phyloP scores from a whole-genome alignment of 805 yeast species.

The Cyberlindnera amylophila region DNA sequence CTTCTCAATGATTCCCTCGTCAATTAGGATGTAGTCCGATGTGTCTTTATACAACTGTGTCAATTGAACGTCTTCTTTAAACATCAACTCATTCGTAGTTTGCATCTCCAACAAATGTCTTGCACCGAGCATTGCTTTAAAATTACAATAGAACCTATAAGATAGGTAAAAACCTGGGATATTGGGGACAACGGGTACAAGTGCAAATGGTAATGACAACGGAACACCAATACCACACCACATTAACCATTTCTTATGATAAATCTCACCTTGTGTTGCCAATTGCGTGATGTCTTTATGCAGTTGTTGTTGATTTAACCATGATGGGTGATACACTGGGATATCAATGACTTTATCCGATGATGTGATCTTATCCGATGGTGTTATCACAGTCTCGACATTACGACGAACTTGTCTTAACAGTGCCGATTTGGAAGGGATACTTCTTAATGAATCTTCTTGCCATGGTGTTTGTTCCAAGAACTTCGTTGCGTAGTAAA shows the following conservation, averaged over 20 bases:
- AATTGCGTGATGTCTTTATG: constrained; percentile 38
- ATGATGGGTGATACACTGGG: constrained; percentile 52
- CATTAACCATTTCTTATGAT: constrained; percentile 55
- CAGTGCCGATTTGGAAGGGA: constrained; percentile 67
- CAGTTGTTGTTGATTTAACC: constrained; percentile 28
- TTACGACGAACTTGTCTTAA: constrained; percentile 33
- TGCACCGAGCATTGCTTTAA: constrained; percentile 74
- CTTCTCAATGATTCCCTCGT: constrained; percentile 41
- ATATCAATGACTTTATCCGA: constrained; percentile 27
- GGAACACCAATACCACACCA: constrained; percentile 63
- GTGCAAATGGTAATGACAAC: constrained; percentile 70
- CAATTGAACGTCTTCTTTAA: constrained; percentile 31
- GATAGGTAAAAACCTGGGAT: constrained; percentile 86
- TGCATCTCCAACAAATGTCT: constrained; percentile 58
- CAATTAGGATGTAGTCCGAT: constrained; percentile 35
- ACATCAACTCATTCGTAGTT: constrained; percentile 37
- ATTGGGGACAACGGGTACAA: constrained; percentile 85
- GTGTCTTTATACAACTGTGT: constrained; percentile 26
- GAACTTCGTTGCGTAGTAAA: constrained; percentile 45
- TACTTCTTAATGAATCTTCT: constrained; percentile 68
- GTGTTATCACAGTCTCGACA: too few relatives aligned
- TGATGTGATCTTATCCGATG: constrained; percentile 10
- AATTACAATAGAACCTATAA: constrained; percentile 80
- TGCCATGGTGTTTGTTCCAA: constrained; percentile 72
- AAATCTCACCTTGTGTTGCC: constrained; percentile 40